A percentile compares a stretch with the other conserved stretches of the same genome.
phyloP scores from a whole-genome alignment of 1,284 basidiomycete species.

The Cryptococcus wingfieldii region DNA sequence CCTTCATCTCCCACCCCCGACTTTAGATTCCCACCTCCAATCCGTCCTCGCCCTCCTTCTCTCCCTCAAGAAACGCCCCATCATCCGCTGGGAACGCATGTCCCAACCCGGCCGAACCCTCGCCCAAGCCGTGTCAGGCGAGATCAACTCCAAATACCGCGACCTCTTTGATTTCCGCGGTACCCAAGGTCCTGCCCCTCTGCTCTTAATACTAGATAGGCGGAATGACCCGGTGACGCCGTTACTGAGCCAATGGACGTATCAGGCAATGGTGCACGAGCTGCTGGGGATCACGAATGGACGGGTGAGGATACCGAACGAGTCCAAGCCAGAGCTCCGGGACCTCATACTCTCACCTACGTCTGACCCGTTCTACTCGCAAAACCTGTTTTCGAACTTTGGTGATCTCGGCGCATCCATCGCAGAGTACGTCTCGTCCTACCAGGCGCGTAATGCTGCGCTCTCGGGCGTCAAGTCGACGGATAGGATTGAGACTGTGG shows the following conservation, averaged over 20 bases:
- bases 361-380: constrained; percentile 92
- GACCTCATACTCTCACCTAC: constrained; percentile 91
- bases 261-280: constrained; percentile 99
- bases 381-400: constrained; percentile 88
- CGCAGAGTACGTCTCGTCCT: constrained; percentile 90
- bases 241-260: constrained; percentile 97
- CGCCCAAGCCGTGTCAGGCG: constrained; percentile 68
- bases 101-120: constrained; percentile 86
- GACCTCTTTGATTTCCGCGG: constrained; percentile 55
- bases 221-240: constrained; percentile 98
- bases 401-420: constrained; percentile 93
- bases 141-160: constrained; percentile 47
- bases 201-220: constrained; percentile 65
- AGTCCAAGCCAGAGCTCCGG: constrained; percentile 77
- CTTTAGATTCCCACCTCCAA: constrained; percentile 72
- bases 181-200: constrained; percentile 52
- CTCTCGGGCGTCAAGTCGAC: constrained; percentile 58
- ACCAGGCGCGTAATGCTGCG: constrained; percentile 69
- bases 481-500: constrained; percentile 85
- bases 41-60: constrained; percentile 84
- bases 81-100: constrained; percentile 91
- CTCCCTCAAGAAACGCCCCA: constrained; percentile 91
- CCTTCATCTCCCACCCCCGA: constrained; percentile 55
- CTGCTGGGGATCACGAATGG: constrained; percentile 91
- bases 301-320: constrained; percentile 80